Conservation (phyloP, 345 rosid species). For the Kandelia obovata region DNA sequence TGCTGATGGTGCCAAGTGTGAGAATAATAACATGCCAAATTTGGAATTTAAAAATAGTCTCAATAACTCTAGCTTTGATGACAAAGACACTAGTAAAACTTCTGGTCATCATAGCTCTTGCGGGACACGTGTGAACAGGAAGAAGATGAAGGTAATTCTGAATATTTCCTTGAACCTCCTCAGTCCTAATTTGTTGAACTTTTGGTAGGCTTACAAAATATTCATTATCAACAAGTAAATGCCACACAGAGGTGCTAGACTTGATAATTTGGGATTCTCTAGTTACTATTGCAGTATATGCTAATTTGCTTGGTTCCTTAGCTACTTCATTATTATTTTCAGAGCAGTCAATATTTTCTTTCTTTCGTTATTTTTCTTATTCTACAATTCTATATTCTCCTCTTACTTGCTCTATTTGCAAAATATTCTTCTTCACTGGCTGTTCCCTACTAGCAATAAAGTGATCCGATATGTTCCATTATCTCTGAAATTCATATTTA, state of each 20-base stretch:
- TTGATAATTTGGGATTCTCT: not conserved
- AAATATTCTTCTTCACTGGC: no score
- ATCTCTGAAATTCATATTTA: no score
- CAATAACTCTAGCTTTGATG: conserved; percentile 14
- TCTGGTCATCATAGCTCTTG: conserved; percentile 38
- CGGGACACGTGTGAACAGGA: conserved; percentile 48
- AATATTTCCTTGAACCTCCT: not conserved
- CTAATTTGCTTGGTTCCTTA: not conserved
- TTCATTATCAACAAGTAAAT: not conserved
- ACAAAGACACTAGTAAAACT: conserved; percentile 31
- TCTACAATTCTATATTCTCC: not conserved
- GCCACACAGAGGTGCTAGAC: not conserved
- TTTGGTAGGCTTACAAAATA: not conserved
- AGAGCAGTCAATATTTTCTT: not conserved
- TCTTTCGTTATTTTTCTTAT: not conserved
- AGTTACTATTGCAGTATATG: not conserved
- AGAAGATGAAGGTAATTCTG: conserved; percentile 55
- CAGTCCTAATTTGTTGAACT: not conserved
- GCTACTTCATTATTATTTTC: not conserved
- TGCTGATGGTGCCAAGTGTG: conserved; percentile 34
- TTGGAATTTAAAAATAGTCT: conserved; percentile 29
- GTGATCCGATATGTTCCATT: no score
- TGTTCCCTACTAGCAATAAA: no score
- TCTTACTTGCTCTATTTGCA: not conserved
- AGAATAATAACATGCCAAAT: conserved; percentile 15